Evolutionary conservation across 2,329 filamentous ascomycete genomes (phyloP).

Genomic region (Colletotrichum orchidophilum): DNA sequence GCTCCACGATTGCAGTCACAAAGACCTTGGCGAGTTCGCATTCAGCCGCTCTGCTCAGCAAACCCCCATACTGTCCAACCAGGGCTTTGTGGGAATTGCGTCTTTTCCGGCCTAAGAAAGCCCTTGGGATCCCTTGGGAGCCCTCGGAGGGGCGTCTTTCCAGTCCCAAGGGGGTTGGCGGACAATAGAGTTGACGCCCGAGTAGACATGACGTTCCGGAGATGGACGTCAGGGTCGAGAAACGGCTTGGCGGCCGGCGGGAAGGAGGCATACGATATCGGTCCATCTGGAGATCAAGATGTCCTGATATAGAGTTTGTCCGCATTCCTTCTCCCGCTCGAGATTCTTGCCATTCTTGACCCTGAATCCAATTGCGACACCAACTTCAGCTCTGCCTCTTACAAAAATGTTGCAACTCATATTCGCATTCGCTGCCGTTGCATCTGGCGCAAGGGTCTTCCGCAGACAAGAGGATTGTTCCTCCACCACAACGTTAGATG

Average conservation of each 20-base stretch:
- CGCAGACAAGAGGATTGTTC: slow-evolving; percentile 25
- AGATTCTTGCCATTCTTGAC: not conserved
- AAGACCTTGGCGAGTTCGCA: not conserved
- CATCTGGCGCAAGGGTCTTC: slow-evolving; percentile 10
- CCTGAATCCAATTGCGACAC: slow-evolving; percentile 1
- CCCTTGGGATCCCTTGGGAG: too few relatives aligned
- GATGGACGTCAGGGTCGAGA: slow-evolving; percentile 13
- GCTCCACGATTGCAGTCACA: slow-evolving; percentile 4
- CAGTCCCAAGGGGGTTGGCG: slow-evolving; percentile 13
- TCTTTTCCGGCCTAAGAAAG: not conserved
- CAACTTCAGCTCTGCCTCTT: not conserved
- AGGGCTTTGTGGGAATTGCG: not conserved
- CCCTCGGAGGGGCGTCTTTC: not conserved
- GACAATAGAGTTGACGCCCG: slow-evolving; percentile 22
- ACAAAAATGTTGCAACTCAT: slow-evolving; percentile 19
- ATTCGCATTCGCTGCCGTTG: slow-evolving; percentile 20
- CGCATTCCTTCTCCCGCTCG: slow-evolving; percentile 22
- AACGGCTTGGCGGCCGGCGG: not conserved
- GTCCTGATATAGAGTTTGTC: slow-evolving; percentile 33
- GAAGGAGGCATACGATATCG: slow-evolving; percentile 11
- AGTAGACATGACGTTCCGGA: slow-evolving; percentile 23
- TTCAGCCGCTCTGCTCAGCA: not conserved
- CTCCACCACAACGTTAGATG: slow-evolving; percentile 18
- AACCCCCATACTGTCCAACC: not conserved
- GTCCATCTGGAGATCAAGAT: not conserved